Base-by-base conservation (phyloP, 2,329 filamentous ascomycete genomes). In the Nigrospora oryzae region DNA sequence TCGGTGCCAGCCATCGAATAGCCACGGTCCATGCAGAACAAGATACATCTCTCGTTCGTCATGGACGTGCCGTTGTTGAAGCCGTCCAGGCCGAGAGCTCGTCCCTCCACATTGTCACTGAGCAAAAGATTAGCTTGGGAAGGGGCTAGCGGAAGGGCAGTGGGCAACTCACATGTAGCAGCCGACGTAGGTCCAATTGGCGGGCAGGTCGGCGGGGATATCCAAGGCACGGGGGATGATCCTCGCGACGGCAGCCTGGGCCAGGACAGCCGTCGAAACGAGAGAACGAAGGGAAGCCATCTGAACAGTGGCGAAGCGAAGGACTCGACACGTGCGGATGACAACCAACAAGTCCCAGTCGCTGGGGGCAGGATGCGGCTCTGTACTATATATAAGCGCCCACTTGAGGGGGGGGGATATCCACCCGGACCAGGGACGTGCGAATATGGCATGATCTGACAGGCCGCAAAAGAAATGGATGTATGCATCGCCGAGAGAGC, bases 111-210 rank as follows among this genome's bases (percentile, higher is more conserved):
- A 23, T 45, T 45, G 23, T 48, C 46, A 28, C 46, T 48, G 36
- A 15, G 17, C 15, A 19, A 4, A 12, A 2, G 14, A 11, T 42
- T n/a, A 42, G 40, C 33, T 32, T 11, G 15, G 35, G 13, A 33
- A 14, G 34, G n/a, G 15, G 30, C 16, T 15, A 17, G 7, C 5
- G 16, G 17, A 8, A 19, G 15, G 17, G 17, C 14, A 7, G 14
- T 12, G 5, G 23, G 23, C 17, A 17, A 48, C 46, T 40, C 14
- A 48, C 46, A 48, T 36, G 38, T 48, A 48, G 36, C 46, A 48
- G n/a, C 42, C 46, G n/a, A 48, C 46, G 34, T 48, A 48, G 8
- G 46, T 48, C 46, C 46, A 48, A 15, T 48, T 45, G 16, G 37
- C 45, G 13, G 46, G 46, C 10, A 48, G 38, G 36, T 40, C 40